Evolutionary conservation across 2,329 filamentous ascomycete species (phyloP), one percentile per base, ranked within the genome.

Genomic region (Aspergillus caelatus): DNA sequence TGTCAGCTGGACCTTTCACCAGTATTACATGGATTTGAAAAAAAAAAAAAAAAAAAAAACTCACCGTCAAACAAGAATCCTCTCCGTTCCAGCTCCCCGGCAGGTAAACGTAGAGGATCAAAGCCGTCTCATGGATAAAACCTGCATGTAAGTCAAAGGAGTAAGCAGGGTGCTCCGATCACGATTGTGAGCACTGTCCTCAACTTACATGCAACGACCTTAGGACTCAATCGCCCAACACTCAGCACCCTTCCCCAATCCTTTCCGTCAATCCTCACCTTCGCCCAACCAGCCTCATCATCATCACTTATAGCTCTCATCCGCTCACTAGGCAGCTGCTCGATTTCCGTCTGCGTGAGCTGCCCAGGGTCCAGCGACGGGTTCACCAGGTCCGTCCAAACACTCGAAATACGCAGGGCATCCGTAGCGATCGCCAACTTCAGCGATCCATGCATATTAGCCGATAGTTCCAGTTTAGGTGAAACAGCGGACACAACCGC

Each of bases 211-310:
- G 94, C 95, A 81, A 98, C 95, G 58, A 98, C 94, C 69, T 93
- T 86, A 0, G 93, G 94, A 70, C 95, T 94, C 34, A 98, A 81
- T 57, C 94, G 85, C 1, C 94, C 94, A 14, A 98, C 94, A 76
- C 93, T 96, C 68, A 99, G 83, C n/a, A 98, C 94, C 69, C 88
- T 88, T 36, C 93, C 93, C 94, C 95, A 98, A 76, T 99, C 95
- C 76, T 89, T 91, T 39, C 93, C 95, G 79, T 98, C 95, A 28
- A 98, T 93, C 59, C 92, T 85, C 41, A 98, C 94, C 28, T 88
- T 93, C 1, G 93, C 92, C 93, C 94, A 98, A 53, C 88, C 89
- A 65, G 93, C 89, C 16, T 93, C 91, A 16, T 91, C 92, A 23
- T 87, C 89, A 59, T 89, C 84, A 6, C 83, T 83, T 1, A 86